phyloP scores from a whole-genome alignment of 2,329 filamentous ascomycete genomes.

The Fusarium burgessii region DNA sequence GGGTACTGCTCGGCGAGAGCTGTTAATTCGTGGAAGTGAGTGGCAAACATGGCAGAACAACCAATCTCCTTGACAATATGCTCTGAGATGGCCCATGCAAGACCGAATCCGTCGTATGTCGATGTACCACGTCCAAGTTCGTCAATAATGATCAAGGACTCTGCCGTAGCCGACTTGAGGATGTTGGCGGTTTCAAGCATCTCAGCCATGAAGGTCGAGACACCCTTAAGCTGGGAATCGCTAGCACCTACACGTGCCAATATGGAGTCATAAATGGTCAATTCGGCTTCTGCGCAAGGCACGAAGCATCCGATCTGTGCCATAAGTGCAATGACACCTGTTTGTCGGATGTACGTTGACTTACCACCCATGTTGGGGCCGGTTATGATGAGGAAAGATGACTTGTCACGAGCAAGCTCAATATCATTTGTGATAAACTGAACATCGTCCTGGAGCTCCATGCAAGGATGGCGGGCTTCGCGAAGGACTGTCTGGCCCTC shows the following conservation, averaged over 20 bases:
- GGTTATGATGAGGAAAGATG: constrained; percentile 95
- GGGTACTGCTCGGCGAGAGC: constrained; percentile 87
- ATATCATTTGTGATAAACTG: constrained; percentile 99
- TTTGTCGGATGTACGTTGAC: constrained; percentile 97
- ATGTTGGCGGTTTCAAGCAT: constrained; percentile 99
- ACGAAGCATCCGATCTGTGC: constrained; percentile 98
- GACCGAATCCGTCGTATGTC: constrained; percentile 97
- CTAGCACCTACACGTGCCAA: constrained; percentile 95
- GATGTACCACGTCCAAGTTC: constrained; percentile 96
- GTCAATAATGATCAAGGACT: constrained; percentile 98
- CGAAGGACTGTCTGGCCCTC: constrained; percentile 89
- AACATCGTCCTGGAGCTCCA: constrained; percentile 98
- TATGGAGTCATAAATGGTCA: constrained; percentile 97
- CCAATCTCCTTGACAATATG: constrained; percentile 96
- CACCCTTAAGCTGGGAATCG: constrained; percentile 96
- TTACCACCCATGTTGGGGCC: constrained; percentile 99
- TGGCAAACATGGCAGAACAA: constrained; percentile 94
- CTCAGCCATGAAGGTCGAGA: constrained; percentile 99
- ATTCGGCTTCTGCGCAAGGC: constrained; percentile 87
- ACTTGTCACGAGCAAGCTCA: constrained; percentile 78
- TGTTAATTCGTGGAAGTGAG: constrained; percentile 97
- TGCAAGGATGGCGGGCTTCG: constrained; percentile 94
- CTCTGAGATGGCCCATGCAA: constrained; percentile 99
- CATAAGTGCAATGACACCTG: constrained; percentile 96
- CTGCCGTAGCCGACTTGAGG: constrained; percentile 92